Base-by-base conservation (phyloP, 345 rosid species). In the Gossypium arboreum region DNA sequence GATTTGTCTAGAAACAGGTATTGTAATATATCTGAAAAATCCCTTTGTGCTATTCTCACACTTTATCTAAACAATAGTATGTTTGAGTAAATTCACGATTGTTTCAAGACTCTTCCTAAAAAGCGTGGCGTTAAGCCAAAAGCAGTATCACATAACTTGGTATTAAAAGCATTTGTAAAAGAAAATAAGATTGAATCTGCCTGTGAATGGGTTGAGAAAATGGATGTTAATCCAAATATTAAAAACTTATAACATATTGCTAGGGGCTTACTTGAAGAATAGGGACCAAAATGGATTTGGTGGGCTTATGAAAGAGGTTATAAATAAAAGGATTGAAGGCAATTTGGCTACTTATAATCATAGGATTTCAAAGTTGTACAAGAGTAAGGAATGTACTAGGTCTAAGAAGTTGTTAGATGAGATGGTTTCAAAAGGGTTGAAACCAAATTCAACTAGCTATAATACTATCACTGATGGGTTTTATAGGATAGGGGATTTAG, bases 331-430 rank as follows among this genome's bases (percentile, higher is more conserved):
- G 6, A 71, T 83, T 50, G 83, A 74, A 48, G 58, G 75, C 34
- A 77, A 72, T 51, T 45, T 75, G 29, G 54, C 54, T 17, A 73
- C 75, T 13, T 83, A 75, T 51, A 75, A 77, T 34, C 72, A 27
- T 62, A 77, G 83, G 63, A 77, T 83, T 51, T 50, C 60, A 11
- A 71, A 75, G 73, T 1, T 83, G 64, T 79, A 83, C 63, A 65
- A 74, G 75, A 67, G 54, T 18, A 83, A 79, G 58, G 81, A 79
- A 63, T 74, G 81, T 43, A 63, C 51, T 22, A 68, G 81, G 18
- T 81, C 77, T 13, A 75, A 74, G 59, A 79, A 83, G 74, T 20
- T 83, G 12, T 43, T 83, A 47, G 77, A 75, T 10, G 85, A 83
- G 67, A 77, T 83, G 83, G 44, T 75, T 12, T 76, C 75, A 4